Evolutionary conservation across 2,329 filamentous ascomycete genomes (phyloP).

Genomic region (Alternaria sp.): DNA sequence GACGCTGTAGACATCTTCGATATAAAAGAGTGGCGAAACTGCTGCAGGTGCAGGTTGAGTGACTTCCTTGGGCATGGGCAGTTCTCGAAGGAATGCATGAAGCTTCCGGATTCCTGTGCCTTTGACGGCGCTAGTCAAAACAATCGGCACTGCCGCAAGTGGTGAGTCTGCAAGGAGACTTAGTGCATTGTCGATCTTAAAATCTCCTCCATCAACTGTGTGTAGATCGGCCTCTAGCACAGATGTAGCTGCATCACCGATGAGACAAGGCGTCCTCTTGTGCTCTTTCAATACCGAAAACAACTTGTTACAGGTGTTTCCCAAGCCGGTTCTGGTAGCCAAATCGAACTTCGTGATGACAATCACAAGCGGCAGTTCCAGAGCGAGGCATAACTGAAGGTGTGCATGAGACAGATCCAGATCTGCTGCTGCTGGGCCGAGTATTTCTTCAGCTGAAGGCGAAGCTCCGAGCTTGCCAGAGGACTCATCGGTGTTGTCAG

Average conservation of each 20-base stretch:
- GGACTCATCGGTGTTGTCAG: conserved; percentile 69
- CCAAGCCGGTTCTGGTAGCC: conserved; percentile 74
- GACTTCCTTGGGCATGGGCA: conserved; percentile 66
- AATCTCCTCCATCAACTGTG: conserved; percentile 63
- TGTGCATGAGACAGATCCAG: conserved; percentile 80
- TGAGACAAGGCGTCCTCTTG: conserved; percentile 75
- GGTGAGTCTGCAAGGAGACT: conserved; percentile 56
- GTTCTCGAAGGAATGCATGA: conserved; percentile 77
- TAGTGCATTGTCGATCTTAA: conserved; percentile 65
- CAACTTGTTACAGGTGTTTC: conserved; percentile 73
- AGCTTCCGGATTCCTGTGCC: conserved; percentile 81
- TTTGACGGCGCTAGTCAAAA: conserved; percentile 85
- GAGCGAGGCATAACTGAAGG: conserved; percentile 81
- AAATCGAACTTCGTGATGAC: conserved; percentile 91
- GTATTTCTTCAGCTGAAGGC: conserved; percentile 58
- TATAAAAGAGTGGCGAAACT: conserved; percentile 76
- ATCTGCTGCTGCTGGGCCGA: conserved; percentile 61
- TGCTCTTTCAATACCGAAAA: conserved; percentile 78
- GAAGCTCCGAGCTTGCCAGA: conserved; percentile 54
- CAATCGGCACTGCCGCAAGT: conserved; percentile 73
- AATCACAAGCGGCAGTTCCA: conserved; percentile 78
- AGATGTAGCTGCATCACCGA: conserved; percentile 51
- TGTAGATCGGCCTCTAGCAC: conserved; percentile 55
- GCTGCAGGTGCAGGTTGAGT: conserved; percentile 45
- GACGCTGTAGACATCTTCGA: conserved; percentile 83